Base-by-base conservation (phyloP, 495 filamentous ascomycete species). In the Neurospora discreta region DNA sequence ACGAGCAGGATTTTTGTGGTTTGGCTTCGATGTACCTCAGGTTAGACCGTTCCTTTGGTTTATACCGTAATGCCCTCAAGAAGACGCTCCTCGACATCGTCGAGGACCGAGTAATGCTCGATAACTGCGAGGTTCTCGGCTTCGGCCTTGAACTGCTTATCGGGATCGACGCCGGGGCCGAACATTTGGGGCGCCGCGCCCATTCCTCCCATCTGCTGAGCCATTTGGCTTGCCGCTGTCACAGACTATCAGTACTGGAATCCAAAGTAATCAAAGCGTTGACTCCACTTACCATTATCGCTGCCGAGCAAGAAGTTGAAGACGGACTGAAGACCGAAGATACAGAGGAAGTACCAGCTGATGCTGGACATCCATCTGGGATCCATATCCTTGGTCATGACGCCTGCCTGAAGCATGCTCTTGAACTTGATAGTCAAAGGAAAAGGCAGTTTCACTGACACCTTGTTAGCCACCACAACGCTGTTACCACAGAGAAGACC, bases 371-470 rank as follows among this genome's bases (percentile, higher is more conserved):
- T 97, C 95, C 95, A 99, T 81, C 93, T 84, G 10, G 97, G 95
- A 80, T 98, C 96, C 83, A 99, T 89, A 80, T 99, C 95, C 75
- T 90, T 92, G 3, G 96, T 99, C 71, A 91, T 92, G 39, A 99
- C 93, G 74, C 96, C 95, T 13, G 94, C 93, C 83, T 99, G 95
- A 58, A 99, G 87, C 95, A 99, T 99, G 70, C 92, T 94, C 85
- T 99, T 99, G 85, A 99, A 99, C 78, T 96, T 94, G 77, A 97
- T 93, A 15, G 95, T 99, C 70, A 99, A 85, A 2, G 95, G 96
- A 83, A 99, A 99, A 4, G 95, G 95, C n/a, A 99, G 81, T 90
- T 97, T 97, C 88, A 99, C 94, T 96, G 38, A 42, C 52, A 42
- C 16, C 8, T 26, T 8, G 74, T 78, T 74, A 75, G 72, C 68